Percentiles rank a stretch among this genome's conserved stretches.
These are phyloP conservation scores for Debaryomyces castellii DNA, from an alignment of 805 yeast species.

Conservation along the genomic window DNA sequence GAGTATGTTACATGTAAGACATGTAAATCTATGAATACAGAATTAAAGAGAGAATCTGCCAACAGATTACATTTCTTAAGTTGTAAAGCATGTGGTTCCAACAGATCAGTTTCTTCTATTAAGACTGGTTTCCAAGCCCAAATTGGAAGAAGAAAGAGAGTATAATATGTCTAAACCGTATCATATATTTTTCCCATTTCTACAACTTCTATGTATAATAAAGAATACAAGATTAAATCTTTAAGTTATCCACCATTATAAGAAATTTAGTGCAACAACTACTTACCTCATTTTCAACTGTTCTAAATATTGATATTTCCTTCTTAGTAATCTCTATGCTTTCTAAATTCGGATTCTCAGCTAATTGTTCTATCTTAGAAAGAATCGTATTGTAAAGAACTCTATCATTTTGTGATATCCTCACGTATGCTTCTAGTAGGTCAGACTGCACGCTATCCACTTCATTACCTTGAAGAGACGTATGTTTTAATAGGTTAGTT, in stretches of 20 bases:
- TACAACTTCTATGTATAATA: constrained; percentile 11
- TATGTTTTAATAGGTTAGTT: background rate
- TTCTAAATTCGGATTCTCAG: constrained; percentile 13
- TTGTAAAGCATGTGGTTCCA: constrained; percentile 96
- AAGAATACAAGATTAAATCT: constrained; percentile 6
- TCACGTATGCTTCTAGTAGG: background rate
- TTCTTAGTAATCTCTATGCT: constrained; percentile 21
- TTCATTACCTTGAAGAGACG: background rate
- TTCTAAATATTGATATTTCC: constrained; percentile 51
- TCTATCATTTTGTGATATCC: background rate
- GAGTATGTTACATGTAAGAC: constrained; percentile 99
- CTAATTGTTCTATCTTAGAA: constrained; percentile 10
- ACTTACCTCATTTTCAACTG: constrained; percentile 54
- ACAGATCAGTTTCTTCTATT: constrained; percentile 94
- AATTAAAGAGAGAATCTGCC: constrained; percentile 89
- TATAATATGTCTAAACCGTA: constrained; percentile 12
- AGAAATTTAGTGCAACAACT: constrained; percentile 70
- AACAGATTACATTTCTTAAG: constrained; percentile 96
- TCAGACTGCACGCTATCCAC: background rate
- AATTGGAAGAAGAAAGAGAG: constrained; percentile 84
- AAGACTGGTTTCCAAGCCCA: constrained; percentile 99
- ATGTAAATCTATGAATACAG: constrained; percentile 96
- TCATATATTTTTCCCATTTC: constrained; percentile 1
- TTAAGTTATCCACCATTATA: constrained; percentile 34
- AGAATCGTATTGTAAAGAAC: constrained; percentile 9